Percentiles rank a stretch among this genome's conserved stretches.
Evolutionary conservation across 345 rosid species (phyloP).

Genomic region (Brassica cretica): DNA sequence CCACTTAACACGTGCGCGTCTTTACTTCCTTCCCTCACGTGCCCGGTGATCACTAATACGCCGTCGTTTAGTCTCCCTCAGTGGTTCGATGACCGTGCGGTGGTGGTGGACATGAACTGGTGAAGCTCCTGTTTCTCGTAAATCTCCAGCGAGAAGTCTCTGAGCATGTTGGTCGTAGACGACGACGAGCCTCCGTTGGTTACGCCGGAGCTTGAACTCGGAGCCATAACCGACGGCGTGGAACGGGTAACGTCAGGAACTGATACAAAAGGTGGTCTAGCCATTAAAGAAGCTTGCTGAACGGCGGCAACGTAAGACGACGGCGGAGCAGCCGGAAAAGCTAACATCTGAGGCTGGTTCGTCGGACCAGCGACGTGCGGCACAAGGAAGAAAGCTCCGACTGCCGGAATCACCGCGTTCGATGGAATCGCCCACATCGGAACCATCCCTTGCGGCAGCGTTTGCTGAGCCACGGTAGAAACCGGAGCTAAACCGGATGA

Average conservation of each 20-base stretch:
- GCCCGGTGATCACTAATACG: slow-evolving; percentile 33
- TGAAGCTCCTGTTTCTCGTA: slow-evolving; percentile 68
- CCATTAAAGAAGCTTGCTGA: slow-evolving; percentile 48
- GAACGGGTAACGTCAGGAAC: slow-evolving; percentile 39
- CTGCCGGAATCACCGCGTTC: slow-evolving; percentile 55
- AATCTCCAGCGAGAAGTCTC: slow-evolving; percentile 77
- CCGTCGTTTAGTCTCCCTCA: slow-evolving; percentile 23
- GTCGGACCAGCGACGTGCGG: slow-evolving; percentile 47
- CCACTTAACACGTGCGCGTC: slow-evolving; percentile 67
- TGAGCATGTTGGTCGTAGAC: slow-evolving; percentile 41
- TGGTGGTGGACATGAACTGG: slow-evolving; percentile 51
- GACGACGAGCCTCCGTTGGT: slow-evolving; percentile 29
- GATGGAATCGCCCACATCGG: slow-evolving; percentile 89
- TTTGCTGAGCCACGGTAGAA: slow-evolving; percentile 16
- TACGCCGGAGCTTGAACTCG: slow-evolving; percentile 51
- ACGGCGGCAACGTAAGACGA: slow-evolving; percentile 61
- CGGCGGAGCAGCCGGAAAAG: slow-evolving; percentile 52
- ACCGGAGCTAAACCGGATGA: slow-evolving; percentile 17
- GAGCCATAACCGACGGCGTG: slow-evolving; percentile 52
- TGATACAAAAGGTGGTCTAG: slow-evolving; percentile 34
- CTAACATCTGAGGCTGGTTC: slow-evolving; percentile 55
- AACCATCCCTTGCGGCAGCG: slow-evolving; percentile 63
- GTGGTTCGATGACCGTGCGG: slow-evolving; percentile 50
- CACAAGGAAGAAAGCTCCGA: slow-evolving; percentile 66
- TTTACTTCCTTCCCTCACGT: slow-evolving; percentile 46